A percentile compares a stretch with the other conserved stretches of the same genome.
Evolutionary conservation across 2,329 filamentous ascomycete genomes (phyloP).

Genomic region (Juglanconis juglandina): DNA sequence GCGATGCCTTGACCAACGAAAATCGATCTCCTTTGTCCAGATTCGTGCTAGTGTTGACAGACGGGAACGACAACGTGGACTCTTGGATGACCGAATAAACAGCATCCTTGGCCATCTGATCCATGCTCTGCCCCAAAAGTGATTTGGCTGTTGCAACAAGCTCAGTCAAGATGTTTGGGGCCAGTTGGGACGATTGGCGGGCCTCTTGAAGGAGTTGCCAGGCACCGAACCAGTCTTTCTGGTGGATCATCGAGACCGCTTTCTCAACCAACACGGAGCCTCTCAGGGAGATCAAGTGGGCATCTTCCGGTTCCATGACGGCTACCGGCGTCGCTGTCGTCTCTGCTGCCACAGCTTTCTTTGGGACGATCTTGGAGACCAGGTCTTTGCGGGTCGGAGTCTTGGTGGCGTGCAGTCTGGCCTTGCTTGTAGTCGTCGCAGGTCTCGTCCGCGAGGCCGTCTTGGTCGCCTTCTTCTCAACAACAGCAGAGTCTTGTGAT

Average conservation of each 20-base stretch:
- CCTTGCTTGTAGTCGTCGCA: constrained; percentile 24
- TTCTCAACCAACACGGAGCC: constrained; percentile 39
- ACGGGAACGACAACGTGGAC: constrained; percentile 84
- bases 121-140: constrained; percentile 64
- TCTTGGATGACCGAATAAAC: constrained; percentile 89
- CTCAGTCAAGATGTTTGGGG: constrained; percentile 39
- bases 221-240: constrained; percentile 50
- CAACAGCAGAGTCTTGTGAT: constrained; percentile 21
- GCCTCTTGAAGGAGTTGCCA: constrained; percentile 17
- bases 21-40: constrained; percentile 39
- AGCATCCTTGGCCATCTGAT: constrained; percentile 72
- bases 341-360: constrained; percentile 18
- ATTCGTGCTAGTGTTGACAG: constrained; percentile 45
- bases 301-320: constrained; percentile 24
- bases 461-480: constrained; percentile 36
- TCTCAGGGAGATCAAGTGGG: constrained; percentile 34
- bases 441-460: constrained; percentile 29
- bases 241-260: constrained; percentile 43
- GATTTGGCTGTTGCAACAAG: constrained; percentile 63
- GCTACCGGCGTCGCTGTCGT: background rate
- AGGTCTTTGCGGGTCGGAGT: constrained; percentile 3
- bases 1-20: constrained; percentile 34
- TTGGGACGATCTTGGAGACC: constrained; percentile 1
- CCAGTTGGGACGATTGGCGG: constrained; percentile 11
- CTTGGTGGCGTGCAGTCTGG: constrained; percentile 21